A percentile compares a stretch with the other conserved stretches of the same genome.
Evolutionary conservation across 2,329 filamentous ascomycete genomes (phyloP).

Genomic region (Kalmusia sp.): DNA sequence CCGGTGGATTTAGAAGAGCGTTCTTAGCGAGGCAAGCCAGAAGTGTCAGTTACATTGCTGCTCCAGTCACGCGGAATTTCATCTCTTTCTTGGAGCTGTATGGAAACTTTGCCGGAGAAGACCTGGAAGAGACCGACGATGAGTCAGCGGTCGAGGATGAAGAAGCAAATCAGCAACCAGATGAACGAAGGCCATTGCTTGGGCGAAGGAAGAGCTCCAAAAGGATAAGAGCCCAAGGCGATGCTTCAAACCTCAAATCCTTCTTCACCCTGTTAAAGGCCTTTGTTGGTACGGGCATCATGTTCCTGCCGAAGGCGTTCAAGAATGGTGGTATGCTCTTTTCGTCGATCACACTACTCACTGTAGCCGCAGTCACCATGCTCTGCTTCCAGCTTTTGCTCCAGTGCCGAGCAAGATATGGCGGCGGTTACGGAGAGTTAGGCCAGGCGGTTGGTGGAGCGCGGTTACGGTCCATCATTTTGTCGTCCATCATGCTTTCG

Average conservation of each 20-base stretch:
- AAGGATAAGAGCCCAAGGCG: constrained; percentile 59
- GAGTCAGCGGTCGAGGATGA: constrained; percentile 61
- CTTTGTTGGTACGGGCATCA: constrained; percentile 81
- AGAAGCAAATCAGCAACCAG: constrained; percentile 58
- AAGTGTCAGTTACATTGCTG: constrained; percentile 51
- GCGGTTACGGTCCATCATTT: constrained; percentile 69
- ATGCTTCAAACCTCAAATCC: constrained; percentile 73
- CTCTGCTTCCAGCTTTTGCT: constrained; percentile 76
- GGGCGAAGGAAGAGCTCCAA: constrained; percentile 60
- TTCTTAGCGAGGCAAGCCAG: constrained; percentile 54
- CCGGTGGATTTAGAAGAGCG: constrained; percentile 63
- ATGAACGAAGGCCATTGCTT: constrained; percentile 69
- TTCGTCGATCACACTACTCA: constrained; percentile 71
- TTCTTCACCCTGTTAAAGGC: constrained; percentile 82
- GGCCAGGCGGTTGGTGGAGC: constrained; percentile 70
- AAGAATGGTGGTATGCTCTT: constrained; percentile 80
- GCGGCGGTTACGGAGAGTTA: constrained; percentile 78
- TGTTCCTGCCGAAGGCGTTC: constrained; percentile 82
- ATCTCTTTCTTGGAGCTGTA: constrained; percentile 79
- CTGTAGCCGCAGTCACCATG: constrained; percentile 70
- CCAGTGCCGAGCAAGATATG: constrained; percentile 68
- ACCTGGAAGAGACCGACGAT: constrained; percentile 66
- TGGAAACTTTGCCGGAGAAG: constrained; percentile 78
- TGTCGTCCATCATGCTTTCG: constrained; percentile 74
- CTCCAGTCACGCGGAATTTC: constrained; percentile 72